Evolutionary conservation across 2,329 filamentous ascomycete genomes (phyloP).

Genomic region (Rhexocercosporidium sp.): DNA sequence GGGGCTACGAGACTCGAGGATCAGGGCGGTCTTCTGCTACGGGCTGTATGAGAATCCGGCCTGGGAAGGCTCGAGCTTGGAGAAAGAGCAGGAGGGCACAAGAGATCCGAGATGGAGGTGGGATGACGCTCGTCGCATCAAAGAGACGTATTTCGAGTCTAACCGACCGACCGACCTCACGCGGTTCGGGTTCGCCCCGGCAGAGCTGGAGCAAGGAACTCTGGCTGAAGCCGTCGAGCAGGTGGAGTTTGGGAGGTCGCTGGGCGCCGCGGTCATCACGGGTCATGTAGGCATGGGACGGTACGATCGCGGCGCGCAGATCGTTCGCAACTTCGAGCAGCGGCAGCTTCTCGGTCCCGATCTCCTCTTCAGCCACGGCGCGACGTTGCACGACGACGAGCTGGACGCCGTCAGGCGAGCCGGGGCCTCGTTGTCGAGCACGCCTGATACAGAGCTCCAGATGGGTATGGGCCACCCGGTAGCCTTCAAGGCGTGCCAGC

Average conservation of each 20-base stretch:
- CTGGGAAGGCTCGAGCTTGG: not conserved
- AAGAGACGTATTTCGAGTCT: not conserved
- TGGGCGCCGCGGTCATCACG: not conserved
- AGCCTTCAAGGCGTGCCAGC: not conserved
- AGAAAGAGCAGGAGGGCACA: not conserved
- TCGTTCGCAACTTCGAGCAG: not conserved
- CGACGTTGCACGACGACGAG: not conserved
- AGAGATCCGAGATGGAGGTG: not conserved
- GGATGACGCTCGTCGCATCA: not conserved
- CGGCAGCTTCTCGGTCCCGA: not conserved
- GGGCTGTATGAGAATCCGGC: not conserved
- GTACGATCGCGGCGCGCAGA: not conserved
- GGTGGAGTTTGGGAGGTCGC: not conserved
- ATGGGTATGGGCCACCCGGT: constrained; percentile 18
- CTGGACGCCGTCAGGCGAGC: not conserved
- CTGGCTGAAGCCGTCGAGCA: not conserved
- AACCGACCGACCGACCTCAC: not conserved
- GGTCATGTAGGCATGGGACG: not conserved
- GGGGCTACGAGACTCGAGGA: not conserved
- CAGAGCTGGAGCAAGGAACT: not conserved
- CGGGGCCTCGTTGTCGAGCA: not conserved
- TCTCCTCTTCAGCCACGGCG: not conserved
- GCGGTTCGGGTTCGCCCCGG: not conserved
- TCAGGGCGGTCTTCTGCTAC: not conserved
- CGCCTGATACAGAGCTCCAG: constrained; percentile 16